Conservation (phyloP, 345 rosid species). For the Zanthoxylum bungeanum region DNA sequence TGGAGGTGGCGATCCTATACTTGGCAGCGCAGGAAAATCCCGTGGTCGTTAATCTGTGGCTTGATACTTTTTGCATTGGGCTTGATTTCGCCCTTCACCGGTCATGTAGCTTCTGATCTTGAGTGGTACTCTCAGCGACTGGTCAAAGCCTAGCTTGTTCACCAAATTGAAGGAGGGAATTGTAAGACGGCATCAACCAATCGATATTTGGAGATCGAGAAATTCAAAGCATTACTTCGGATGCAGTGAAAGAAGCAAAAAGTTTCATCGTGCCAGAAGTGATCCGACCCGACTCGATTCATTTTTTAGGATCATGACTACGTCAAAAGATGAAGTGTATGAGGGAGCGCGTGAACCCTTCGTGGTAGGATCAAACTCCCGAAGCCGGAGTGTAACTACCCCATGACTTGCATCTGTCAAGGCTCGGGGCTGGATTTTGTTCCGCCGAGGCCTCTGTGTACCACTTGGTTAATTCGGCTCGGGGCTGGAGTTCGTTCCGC, state of each 20-base stretch:
- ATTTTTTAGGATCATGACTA: no score
- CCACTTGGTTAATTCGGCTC: no score
- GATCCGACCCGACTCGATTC: no score
- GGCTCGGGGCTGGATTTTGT: no score
- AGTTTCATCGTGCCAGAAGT: slow-evolving; percentile 67
- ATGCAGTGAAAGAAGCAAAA: slow-evolving; percentile 78
- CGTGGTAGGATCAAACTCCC: no score
- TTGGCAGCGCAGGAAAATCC: slow-evolving; percentile 38
- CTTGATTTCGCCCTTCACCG: slow-evolving; percentile 84
- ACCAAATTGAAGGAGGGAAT: slow-evolving; percentile 52
- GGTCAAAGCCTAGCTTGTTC: slow-evolving; percentile 49
- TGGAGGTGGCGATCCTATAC: slow-evolving; percentile 50
- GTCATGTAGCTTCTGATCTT: slow-evolving; percentile 91
- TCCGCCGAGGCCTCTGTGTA: no score
- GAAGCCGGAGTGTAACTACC: no score
- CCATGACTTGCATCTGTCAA: no score
- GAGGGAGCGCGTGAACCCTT: no score
- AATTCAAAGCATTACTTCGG: slow-evolving; percentile 60
- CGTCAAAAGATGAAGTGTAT: no score
- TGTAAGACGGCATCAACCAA: slow-evolving; percentile 37
- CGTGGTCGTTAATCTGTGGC: slow-evolving; percentile 76
- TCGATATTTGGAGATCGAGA: slow-evolving; percentile 91
- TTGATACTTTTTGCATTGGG: slow-evolving; percentile 85
- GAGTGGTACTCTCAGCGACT: slow-evolving; percentile 93
- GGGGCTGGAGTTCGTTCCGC: no score